phyloP scores from a whole-genome alignment of 768 basidiomycete genomes.

The Chlorophyllum brunneum region DNA sequence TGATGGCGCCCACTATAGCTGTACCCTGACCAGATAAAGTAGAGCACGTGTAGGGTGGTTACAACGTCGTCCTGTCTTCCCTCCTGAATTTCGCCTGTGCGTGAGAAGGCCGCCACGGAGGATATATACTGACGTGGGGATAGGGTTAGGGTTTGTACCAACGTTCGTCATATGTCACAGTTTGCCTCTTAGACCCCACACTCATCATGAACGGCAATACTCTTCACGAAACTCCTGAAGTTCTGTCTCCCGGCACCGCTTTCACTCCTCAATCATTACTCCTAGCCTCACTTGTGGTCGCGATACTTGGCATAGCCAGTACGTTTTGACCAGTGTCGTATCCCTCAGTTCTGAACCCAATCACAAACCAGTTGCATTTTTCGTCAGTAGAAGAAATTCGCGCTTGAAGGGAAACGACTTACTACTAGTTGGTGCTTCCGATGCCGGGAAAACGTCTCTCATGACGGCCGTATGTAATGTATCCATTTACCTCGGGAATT shows the following conservation, averaged over 20 bases:
- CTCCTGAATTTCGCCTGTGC: too few species aligned
- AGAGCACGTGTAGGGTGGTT: too few species aligned
- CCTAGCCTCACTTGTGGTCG: conserved; percentile 39
- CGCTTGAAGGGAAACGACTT: conserved; percentile 53
- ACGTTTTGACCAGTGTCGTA: conserved; percentile 19
- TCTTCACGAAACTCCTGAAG: conserved; percentile 29
- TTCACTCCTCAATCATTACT: conserved; percentile 37
- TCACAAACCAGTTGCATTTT: conserved; percentile 34
- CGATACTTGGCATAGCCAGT: conserved; percentile 42
- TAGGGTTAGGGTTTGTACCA: too few species aligned
- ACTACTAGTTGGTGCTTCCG: conserved; percentile 72
- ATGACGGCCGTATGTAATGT: conserved; percentile 55
- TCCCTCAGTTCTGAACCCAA: background rate
- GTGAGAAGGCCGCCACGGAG: too few species aligned
- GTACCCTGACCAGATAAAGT: too few species aligned
- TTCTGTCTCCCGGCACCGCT: conserved; percentile 28
- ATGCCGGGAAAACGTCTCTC: conserved; percentile 80
- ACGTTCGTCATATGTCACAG: too few species aligned
- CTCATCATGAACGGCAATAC: conserved; percentile 15
- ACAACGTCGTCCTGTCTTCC: too few species aligned
- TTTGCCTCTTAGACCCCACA: background rate
- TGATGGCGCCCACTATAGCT: too few species aligned
- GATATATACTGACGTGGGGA: too few species aligned
- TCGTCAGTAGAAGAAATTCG: conserved; percentile 41
- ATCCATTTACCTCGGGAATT: background rate